Percentiles rank a stretch among this genome's conserved stretches.
Evolutionary conservation across 306 rosid species (phyloP).

Genomic region (Corylus americana): DNA sequence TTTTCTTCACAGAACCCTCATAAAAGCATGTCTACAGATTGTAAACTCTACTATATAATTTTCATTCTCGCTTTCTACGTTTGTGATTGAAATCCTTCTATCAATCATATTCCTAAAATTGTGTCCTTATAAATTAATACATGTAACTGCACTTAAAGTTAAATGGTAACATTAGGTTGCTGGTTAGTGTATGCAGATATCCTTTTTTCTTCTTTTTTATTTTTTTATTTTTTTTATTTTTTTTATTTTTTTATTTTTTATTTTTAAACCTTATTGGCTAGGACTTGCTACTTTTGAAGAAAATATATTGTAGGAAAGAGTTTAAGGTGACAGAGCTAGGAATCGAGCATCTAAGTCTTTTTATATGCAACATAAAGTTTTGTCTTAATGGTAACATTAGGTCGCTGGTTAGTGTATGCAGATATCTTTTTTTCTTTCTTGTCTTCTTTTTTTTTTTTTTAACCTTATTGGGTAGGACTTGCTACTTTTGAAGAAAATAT

Average conservation of each 20-base stretch:
- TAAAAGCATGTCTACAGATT: background rate
- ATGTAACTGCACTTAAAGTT: background rate
- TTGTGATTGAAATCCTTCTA: background rate
- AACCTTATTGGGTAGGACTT: background rate
- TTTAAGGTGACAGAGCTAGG: slow-evolving; percentile 7
- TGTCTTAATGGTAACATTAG: background rate
- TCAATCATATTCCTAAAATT: background rate
- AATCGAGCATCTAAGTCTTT: slow-evolving; percentile 7
- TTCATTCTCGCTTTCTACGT: background rate
- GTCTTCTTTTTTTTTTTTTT: background rate
- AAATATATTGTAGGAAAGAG: background rate
- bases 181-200: background rate
- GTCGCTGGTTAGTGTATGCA: background rate
- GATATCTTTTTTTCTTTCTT: background rate
- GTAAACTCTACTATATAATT: background rate
- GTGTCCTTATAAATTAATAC: background rate
- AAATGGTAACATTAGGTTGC: background rate
- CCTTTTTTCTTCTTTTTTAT: background rate
- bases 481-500: slow-evolving; percentile 6
- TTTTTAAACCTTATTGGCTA: background rate
- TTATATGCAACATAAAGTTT: slow-evolving; percentile 10
- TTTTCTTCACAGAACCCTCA: background rate
- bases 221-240: too few relatives aligned
- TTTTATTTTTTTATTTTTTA: background rate
- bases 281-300: background rate